These are phyloP conservation scores for Penicillium occitanis DNA, from an alignment of 2,329 filamentous ascomycete genomes.

Conservation along the genomic window DNA sequence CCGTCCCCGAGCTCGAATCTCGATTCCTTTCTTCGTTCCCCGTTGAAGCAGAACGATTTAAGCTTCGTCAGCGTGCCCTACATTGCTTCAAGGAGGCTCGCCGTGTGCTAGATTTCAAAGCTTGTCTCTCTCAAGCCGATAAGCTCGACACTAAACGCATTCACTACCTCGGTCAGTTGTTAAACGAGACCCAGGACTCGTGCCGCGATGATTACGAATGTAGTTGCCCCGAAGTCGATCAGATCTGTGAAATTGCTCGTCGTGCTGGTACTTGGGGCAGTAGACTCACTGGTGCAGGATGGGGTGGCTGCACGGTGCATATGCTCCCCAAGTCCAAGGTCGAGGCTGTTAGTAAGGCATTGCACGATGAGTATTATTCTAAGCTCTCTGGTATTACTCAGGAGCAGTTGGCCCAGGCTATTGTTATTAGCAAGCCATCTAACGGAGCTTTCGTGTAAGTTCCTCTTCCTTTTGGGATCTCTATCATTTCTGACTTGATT, in stretches of 20 bases:
- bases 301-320: constrained; percentile 96
- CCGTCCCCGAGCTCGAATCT: constrained; percentile 68
- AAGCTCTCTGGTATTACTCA: constrained; percentile 65
- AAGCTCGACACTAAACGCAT: constrained; percentile 66
- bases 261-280: constrained; percentile 79
- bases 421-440: constrained; percentile 81
- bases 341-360: constrained; percentile 70
- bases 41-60: constrained; percentile 82
- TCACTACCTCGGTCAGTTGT: constrained; percentile 70
- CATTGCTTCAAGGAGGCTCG: constrained; percentile 91
- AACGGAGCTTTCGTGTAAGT: constrained; percentile 47
- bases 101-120: constrained; percentile 79
- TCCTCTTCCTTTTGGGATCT: neutral
- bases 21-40: constrained; percentile 86
- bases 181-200: constrained; percentile 87
- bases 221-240: constrained; percentile 87
- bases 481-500: constrained; percentile 3
- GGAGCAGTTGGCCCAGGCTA: constrained; percentile 73
- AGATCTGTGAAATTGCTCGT: constrained; percentile 77
- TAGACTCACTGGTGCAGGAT: constrained; percentile 86
- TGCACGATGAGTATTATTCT: constrained; percentile 79
- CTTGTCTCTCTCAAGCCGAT: constrained; percentile 62
- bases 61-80: constrained; percentile 79
- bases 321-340: constrained; percentile 83
- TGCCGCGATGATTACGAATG: constrained; percentile 89